phyloP scores from a whole-genome alignment of 306 rosid genomes.

The Vigna nakashimae region DNA sequence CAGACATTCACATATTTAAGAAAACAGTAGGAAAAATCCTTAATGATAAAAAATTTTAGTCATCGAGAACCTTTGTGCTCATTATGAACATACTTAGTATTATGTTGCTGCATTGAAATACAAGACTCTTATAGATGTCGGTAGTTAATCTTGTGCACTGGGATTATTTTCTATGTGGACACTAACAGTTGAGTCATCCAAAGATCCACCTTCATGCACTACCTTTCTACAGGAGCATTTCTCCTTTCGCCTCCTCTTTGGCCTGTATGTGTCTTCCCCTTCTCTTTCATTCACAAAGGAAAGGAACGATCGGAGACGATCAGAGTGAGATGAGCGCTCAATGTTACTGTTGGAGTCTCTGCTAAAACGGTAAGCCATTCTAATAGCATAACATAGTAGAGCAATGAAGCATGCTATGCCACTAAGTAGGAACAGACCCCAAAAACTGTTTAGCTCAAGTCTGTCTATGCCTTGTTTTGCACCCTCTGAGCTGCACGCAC shows the following conservation, averaged over 20 bases:
- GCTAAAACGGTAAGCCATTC: slow-evolving; percentile 58
- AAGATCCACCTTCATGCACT: slow-evolving; percentile 23
- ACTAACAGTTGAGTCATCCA: background rate
- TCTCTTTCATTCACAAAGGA: slow-evolving; percentile 71
- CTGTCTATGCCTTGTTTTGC: slow-evolving; percentile 63
- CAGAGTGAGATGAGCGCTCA: slow-evolving; percentile 36
- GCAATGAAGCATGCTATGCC: slow-evolving; percentile 73
- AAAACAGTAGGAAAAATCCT: too few relatives aligned
- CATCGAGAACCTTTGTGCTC: too few relatives aligned
- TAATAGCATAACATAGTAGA: slow-evolving; percentile 54
- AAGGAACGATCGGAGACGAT: slow-evolving; percentile 62
- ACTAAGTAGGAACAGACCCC: slow-evolving; percentile 69
- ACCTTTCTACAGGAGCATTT: slow-evolving; percentile 47
- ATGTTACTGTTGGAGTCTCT: slow-evolving; percentile 28
- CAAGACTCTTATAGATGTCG: too few relatives aligned
- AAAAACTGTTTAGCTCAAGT: slow-evolving; percentile 69
- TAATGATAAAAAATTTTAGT: too few relatives aligned
- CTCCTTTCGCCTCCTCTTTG: slow-evolving; percentile 46
- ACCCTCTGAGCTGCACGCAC: slow-evolving; percentile 70
- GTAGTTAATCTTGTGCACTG: too few relatives aligned
- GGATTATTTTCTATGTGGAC: slow-evolving; percentile 11
- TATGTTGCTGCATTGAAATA: too few relatives aligned
- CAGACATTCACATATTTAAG: too few relatives aligned
- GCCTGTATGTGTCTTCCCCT: slow-evolving; percentile 45
- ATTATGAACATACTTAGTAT: too few relatives aligned